These are phyloP conservation scores for Aspergillus aculeatinus DNA, from an alignment of 2,329 filamentous ascomycete genomes.

Conservation along the genomic window DNA sequence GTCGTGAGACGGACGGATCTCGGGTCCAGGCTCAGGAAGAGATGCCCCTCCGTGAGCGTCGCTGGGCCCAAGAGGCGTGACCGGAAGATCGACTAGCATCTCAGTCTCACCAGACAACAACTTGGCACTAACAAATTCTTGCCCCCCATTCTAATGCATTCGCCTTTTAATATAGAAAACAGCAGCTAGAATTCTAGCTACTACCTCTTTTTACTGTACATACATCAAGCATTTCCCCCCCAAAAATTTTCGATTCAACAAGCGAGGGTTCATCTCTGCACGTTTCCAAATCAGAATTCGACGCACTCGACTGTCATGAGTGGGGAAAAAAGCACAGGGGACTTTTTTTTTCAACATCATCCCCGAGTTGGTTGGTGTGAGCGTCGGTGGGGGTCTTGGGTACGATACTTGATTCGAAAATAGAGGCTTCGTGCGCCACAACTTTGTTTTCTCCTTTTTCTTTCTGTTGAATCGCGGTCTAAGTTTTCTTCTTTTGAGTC, in stretches of 20 bases:
- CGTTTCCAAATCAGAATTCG: neutral
- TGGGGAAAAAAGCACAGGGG: neutral
- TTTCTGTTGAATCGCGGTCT: neutral
- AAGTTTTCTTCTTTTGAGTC: neutral
- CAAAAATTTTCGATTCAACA: neutral
- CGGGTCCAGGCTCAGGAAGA: slow-evolving; percentile 56
- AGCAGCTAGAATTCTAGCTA: neutral
- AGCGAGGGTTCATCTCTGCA: neutral
- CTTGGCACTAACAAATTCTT: neutral
- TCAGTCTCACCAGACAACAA: neutral
- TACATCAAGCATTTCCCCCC: neutral
- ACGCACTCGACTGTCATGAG: neutral
- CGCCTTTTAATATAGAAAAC: neutral
- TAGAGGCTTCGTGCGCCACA: neutral
- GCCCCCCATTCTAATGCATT: neutral
- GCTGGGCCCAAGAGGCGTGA: slow-evolving; percentile 67
- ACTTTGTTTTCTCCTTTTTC: no score
- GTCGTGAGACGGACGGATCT: slow-evolving; percentile 67
- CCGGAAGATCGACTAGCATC: no score
- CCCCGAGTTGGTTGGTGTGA: neutral
- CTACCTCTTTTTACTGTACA: neutral
- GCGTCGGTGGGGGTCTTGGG: neutral
- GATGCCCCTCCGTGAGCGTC: slow-evolving; percentile 71
- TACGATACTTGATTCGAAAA: neutral
- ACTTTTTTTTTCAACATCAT: neutral